Conservation (phyloP, 2,329 filamentous ascomycete genomes). For the Neopestalotiopsis clavispora region DNA sequence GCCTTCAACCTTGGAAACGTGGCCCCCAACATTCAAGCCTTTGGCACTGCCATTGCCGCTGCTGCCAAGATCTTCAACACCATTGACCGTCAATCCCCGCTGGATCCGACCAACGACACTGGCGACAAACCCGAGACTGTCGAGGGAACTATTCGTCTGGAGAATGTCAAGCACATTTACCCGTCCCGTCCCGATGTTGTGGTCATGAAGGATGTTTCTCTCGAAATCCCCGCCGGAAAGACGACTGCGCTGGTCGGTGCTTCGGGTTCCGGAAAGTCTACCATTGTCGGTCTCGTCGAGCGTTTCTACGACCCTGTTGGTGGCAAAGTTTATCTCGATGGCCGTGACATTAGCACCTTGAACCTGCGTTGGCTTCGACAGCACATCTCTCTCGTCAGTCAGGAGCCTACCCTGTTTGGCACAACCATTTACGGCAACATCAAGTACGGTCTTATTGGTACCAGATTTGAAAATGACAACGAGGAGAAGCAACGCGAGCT, state of each 20-base stretch:
- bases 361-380: conserved; percentile 92
- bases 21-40: conserved; percentile 84
- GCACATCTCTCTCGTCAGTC: conserved; percentile 89
- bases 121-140: conserved; percentile 78
- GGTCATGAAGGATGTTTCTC: conserved; percentile 83
- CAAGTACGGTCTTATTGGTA: conserved; percentile 86
- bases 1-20: conserved; percentile 91
- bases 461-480: conserved; percentile 70
- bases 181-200: conserved; percentile 89
- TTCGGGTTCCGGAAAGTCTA: conserved; percentile 93
- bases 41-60: conserved; percentile 81
- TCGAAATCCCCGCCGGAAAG: conserved; percentile 85
- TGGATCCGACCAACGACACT: conserved; percentile 74
- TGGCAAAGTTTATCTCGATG: conserved; percentile 81
- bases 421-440: conserved; percentile 92
- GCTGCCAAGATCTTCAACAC: conserved; percentile 92
- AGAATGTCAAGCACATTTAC: conserved; percentile 89
- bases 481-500: conserved; percentile 73
- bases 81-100: conserved; percentile 84
- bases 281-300: conserved; percentile 90
- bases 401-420: conserved; percentile 90
- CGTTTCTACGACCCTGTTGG: conserved; percentile 91
- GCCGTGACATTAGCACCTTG: conserved; percentile 77
- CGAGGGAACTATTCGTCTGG: conserved; percentile 79
- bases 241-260: conserved; percentile 92